phyloP scores from a whole-genome alignment of 306 rosid species.

The Medicago ruthenica region DNA sequence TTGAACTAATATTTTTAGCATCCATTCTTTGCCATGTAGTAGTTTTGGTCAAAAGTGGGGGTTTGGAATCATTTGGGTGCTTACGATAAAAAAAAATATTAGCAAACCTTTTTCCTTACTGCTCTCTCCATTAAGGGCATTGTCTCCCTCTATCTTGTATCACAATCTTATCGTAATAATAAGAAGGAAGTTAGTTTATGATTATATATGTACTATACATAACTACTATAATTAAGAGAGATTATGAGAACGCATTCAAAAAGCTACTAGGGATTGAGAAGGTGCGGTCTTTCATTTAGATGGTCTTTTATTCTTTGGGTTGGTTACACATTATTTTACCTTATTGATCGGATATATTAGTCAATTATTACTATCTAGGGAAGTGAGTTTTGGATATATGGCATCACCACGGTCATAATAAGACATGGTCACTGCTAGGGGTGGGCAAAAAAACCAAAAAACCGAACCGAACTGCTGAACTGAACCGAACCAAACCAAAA shows the following conservation, averaged over 20 bases:
- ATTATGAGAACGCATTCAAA: slow-evolving; percentile 17
- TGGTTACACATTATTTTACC: neutral
- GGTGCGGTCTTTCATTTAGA: slow-evolving; percentile 38
- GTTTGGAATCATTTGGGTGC: slow-evolving; percentile 75
- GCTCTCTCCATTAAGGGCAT: slow-evolving; percentile 66
- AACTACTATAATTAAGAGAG: slow-evolving; percentile 6
- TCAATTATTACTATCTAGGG: slow-evolving; percentile 8
- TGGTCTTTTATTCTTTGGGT: neutral
- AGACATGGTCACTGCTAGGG: neutral
- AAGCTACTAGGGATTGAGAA: slow-evolving; percentile 23
- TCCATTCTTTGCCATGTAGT: slow-evolving; percentile 45
- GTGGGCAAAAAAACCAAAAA: no score
- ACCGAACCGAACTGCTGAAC: no score
- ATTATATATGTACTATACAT: slow-evolving; percentile 2
- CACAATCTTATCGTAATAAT: slow-evolving; percentile 44
- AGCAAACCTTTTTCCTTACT: slow-evolving; percentile 53
- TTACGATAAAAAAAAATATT: slow-evolving; percentile 44
- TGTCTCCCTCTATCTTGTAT: slow-evolving; percentile 48
- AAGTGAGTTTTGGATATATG: neutral
- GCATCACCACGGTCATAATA: neutral
- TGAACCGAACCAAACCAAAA: no score
- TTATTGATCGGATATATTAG: neutral
- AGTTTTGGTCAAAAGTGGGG: slow-evolving; percentile 75
- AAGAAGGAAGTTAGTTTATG: slow-evolving; percentile 38
- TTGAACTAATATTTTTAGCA: slow-evolving; percentile 50